Conservation (phyloP, 768 basidiomycete species). For the Lentinula sp. region DNA sequence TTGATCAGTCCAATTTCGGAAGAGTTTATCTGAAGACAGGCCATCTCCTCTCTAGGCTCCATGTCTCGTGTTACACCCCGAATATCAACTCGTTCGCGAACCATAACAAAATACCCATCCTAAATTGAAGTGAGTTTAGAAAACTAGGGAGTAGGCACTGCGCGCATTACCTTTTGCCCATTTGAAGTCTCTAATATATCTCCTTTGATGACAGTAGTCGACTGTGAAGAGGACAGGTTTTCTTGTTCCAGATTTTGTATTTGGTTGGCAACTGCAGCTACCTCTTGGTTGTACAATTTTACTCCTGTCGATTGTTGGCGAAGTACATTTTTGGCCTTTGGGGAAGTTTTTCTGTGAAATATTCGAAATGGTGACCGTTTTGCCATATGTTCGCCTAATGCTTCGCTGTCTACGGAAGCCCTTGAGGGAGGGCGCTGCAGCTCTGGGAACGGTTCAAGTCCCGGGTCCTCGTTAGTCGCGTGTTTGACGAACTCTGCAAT, state of each 20-base stretch:
- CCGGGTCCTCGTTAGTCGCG: conserved; percentile 33
- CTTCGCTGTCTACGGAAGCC: conserved; percentile 15
- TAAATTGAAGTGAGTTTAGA: not conserved
- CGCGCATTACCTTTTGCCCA: not conserved
- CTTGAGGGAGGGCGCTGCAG: conserved; percentile 23
- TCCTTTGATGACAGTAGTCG: not conserved
- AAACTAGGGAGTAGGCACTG: too few species aligned
- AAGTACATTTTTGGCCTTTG: not conserved
- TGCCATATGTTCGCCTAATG: conserved; percentile 3
- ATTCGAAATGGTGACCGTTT: not conserved
- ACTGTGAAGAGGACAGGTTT: not conserved
- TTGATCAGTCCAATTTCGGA: conserved; percentile 67
- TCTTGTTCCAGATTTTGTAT: conserved; percentile 11
- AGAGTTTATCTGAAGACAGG: conserved; percentile 44
- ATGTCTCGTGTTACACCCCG: conserved; percentile 55
- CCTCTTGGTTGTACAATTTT: conserved; percentile 23
- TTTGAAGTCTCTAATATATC: not conserved
- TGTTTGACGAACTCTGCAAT: conserved; percentile 54
- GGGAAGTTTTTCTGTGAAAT: conserved; percentile 6
- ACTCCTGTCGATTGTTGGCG: conserved; percentile 14
- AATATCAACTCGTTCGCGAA: conserved; percentile 70
- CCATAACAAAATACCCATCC: conserved; percentile 34
- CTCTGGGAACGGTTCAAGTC: conserved; percentile 42
- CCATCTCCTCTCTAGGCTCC: conserved; percentile 52
- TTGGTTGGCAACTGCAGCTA: conserved; percentile 19